A percentile compares a stretch with the other conserved stretches of the same genome.
Conservation (phyloP, 108 stramenopile species). For the Stephanodiscus minutulus region DNA sequence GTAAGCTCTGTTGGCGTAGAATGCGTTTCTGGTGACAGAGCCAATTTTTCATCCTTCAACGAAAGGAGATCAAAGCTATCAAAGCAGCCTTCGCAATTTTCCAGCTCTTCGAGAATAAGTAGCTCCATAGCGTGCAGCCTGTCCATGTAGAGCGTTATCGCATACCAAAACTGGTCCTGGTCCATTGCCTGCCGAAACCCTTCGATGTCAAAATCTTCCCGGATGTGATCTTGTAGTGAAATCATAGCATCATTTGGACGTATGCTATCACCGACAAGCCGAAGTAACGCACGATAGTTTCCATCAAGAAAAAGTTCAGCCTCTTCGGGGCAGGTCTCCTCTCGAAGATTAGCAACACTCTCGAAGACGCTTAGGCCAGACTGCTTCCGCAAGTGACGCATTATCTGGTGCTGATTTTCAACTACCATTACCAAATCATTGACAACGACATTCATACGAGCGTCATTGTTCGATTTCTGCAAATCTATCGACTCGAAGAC, state of each 20-base stretch:
- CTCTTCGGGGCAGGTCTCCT: not conserved
- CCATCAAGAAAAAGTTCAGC: slow-evolving; percentile 16
- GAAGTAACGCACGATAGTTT: slow-evolving; percentile 28
- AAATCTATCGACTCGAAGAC: not conserved
- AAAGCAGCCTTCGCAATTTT: slow-evolving; percentile 23
- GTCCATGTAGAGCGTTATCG: slow-evolving; percentile 72
- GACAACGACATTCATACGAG: slow-evolving; percentile 39
- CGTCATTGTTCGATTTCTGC: not conserved
- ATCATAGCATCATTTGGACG: slow-evolving; percentile 36
- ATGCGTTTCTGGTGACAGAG: not conserved
- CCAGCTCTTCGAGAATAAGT: slow-evolving; percentile 63
- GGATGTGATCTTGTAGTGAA: slow-evolving; percentile 42
- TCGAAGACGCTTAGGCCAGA: slow-evolving; percentile 14
- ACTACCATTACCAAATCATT: slow-evolving; percentile 72
- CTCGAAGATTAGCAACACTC: not conserved
- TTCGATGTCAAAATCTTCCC: slow-evolving; percentile 33
- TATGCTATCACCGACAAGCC: slow-evolving; percentile 42
- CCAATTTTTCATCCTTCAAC: slow-evolving; percentile 5
- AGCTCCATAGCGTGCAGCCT: slow-evolving; percentile 69
- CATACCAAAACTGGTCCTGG: slow-evolving; percentile 59
- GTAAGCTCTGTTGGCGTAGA: slow-evolving; percentile 20
- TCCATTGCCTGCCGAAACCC: slow-evolving; percentile 50
- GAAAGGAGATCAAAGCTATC: slow-evolving; percentile 23
- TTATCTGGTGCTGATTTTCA: slow-evolving; percentile 67
- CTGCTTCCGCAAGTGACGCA: slow-evolving; percentile 45